Evolutionary conservation across 768 basidiomycete species (phyloP).

Genomic region (Lactarius psammicola): DNA sequence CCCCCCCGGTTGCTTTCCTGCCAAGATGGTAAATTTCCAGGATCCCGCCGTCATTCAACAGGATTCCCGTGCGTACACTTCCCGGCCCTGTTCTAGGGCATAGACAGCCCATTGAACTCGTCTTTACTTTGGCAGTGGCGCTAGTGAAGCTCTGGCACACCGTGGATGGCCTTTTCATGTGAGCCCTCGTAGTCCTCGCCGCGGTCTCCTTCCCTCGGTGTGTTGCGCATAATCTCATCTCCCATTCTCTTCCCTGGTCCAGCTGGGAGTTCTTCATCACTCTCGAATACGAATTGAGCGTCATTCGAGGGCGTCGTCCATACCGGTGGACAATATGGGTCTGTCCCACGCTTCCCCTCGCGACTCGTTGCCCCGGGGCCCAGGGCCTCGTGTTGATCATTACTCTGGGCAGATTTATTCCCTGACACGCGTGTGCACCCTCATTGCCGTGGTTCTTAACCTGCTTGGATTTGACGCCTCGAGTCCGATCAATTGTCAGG

Average conservation of each 20-base stretch:
- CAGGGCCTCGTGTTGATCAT: neutral
- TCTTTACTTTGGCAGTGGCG: neutral
- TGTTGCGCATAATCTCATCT: neutral
- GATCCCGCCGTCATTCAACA: neutral
- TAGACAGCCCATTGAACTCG: neutral
- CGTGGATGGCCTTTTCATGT: conserved; percentile 12
- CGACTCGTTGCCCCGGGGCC: neutral
- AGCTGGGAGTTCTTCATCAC: neutral
- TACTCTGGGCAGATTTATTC: conserved; percentile 17
- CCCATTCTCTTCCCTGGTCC: neutral
- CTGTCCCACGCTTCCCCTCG: neutral
- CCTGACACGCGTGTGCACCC: conserved; percentile 5
- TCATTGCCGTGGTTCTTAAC: neutral
- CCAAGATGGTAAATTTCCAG: conserved; percentile 6
- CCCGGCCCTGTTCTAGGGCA: neutral
- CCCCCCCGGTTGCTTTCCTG: neutral
- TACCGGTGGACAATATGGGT: conserved; percentile 23
- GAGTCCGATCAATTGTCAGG: conserved; percentile 16
- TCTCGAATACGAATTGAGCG: neutral
- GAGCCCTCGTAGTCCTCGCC: neutral
- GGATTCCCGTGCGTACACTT: conserved; percentile 1
- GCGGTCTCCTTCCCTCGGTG: neutral
- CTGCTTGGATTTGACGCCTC: conserved; percentile 2
- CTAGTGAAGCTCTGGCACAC: conserved; percentile 16
- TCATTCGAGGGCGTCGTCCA: conserved; percentile 1